These are phyloP conservation scores for Cladophialophora psammophila DNA, from an alignment of 2,329 filamentous ascomycete genomes.

Conservation along the genomic window DNA sequence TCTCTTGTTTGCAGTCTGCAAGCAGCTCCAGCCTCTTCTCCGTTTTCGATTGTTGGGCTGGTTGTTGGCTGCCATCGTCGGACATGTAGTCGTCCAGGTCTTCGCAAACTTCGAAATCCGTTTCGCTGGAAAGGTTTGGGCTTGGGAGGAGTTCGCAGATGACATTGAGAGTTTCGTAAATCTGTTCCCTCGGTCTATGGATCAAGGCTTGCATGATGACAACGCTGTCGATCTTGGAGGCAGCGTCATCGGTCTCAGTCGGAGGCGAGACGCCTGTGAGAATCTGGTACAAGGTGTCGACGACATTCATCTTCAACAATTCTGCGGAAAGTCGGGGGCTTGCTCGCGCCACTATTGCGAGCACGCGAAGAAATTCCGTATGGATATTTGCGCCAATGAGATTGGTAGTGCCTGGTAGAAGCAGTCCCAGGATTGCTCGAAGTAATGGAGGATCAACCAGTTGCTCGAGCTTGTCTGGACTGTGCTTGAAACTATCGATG, in stretches of 20 bases:
- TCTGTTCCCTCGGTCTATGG: conserved; percentile 91
- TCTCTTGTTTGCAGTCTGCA: conserved; percentile 80
- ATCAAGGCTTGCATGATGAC: conserved; percentile 99
- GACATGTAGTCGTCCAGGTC: conserved; percentile 57
- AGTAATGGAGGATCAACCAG: conserved; percentile 88
- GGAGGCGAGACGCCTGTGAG: conserved; percentile 94
- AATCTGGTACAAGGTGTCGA: conserved; percentile 97
- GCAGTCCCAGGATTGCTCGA: conserved; percentile 80
- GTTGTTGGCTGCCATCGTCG: conserved; percentile 40
- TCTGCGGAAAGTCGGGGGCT: conserved; percentile 88
- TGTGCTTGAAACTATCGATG: conserved; percentile 94
- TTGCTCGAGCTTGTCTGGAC: conserved; percentile 86
- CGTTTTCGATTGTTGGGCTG: conserved; percentile 49
- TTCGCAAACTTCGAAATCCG: conserved; percentile 55
- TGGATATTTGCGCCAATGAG: conserved; percentile 93
- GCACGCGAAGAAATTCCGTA: conserved; percentile 90
- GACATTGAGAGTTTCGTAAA: conserved; percentile 96
- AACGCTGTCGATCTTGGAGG: conserved; percentile 90
- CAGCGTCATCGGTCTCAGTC: conserved; percentile 75
- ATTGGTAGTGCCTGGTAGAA: conserved; percentile 94
- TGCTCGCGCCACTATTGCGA: conserved; percentile 87
- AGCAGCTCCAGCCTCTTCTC: conserved; percentile 84
- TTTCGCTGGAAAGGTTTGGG: conserved; percentile 65
- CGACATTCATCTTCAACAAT: conserved; percentile 93
- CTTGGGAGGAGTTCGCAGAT: conserved; percentile 92